Percentiles rank a stretch among this genome's conserved stretches.
These are phyloP conservation scores for Tinospora cordifolia DNA, from an alignment of 164 flowering plant genomes.

Conservation along the genomic window DNA sequence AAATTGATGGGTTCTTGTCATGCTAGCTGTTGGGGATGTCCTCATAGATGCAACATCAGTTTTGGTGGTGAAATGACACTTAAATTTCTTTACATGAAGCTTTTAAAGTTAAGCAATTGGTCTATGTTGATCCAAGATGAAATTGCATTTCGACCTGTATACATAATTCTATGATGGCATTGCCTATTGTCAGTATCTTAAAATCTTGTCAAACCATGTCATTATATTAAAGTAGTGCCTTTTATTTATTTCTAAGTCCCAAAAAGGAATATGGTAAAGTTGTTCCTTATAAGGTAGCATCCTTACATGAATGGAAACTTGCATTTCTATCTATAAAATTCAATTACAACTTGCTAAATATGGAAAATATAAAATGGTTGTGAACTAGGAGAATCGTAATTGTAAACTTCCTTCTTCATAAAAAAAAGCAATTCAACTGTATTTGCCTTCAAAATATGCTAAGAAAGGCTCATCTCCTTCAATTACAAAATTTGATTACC, in stretches of 20 bases:
- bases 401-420: not conserved
- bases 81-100: conserved; percentile 79
- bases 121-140: not conserved
- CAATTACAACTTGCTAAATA: not conserved
- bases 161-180: too few species aligned
- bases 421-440: too few species aligned
- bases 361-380: not conserved
- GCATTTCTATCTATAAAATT: not conserved
- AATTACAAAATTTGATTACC: too few species aligned
- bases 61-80: conserved; percentile 77
- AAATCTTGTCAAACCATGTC: not conserved
- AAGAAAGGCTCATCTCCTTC: too few species aligned
- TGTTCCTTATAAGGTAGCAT: not conserved
- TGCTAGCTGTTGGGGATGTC: conserved; percentile 86
- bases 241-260: not conserved
- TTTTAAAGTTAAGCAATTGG: conserved; percentile 55
- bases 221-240: not conserved
- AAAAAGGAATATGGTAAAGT: not conserved
- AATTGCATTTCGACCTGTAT: not conserved
- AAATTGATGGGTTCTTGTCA: conserved; percentile 18
- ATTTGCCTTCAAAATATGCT: not conserved
- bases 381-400: not conserved
- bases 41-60: conserved; percentile 88
- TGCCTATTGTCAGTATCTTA: too few species aligned
- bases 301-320: not conserved